These are phyloP conservation scores for Cynara cardunculus DNA, from an alignment of 129 eudicot genomes.

Conservation along the genomic window DNA sequence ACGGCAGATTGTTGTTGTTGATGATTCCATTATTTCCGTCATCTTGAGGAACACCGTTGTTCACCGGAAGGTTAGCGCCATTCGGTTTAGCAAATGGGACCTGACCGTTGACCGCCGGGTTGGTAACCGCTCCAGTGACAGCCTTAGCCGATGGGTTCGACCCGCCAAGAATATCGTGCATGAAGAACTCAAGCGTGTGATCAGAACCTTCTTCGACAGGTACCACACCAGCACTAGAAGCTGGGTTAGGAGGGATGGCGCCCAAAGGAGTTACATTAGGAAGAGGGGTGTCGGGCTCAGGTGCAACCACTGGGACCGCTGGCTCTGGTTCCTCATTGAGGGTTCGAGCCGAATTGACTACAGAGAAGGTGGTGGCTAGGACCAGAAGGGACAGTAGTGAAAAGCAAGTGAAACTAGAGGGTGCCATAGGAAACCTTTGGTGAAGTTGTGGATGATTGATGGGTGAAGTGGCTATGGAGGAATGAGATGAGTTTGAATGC, in stretches of 20 bases:
- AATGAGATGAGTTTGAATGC: neutral
- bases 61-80: conserved; percentile 39
- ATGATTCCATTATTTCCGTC: conserved; percentile 28
- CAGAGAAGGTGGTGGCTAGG: conserved; percentile 13
- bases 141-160: conserved; percentile 47
- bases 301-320: conserved; percentile 24
- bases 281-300: conserved; percentile 3
- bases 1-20: conserved; percentile 46
- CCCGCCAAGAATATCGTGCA: conserved; percentile 55
- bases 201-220: conserved; percentile 31
- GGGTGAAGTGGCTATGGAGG: neutral
- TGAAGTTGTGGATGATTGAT: conserved; percentile 10
- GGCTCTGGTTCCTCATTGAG: conserved; percentile 28
- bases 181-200: conserved; percentile 33
- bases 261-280: conserved; percentile 21
- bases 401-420: conserved; percentile 20
- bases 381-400: conserved; percentile 25
- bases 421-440: conserved; percentile 14
- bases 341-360: conserved; percentile 29
- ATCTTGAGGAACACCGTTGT: conserved; percentile 41
- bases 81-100: conserved; percentile 53
- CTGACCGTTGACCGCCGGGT: conserved; percentile 43
- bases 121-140: conserved; percentile 43
- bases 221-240: conserved; percentile 9
- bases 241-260: conserved; percentile 33